Conservation (phyloP, 352 stramenopile species). For the Phytophthora kernoviae region DNA sequence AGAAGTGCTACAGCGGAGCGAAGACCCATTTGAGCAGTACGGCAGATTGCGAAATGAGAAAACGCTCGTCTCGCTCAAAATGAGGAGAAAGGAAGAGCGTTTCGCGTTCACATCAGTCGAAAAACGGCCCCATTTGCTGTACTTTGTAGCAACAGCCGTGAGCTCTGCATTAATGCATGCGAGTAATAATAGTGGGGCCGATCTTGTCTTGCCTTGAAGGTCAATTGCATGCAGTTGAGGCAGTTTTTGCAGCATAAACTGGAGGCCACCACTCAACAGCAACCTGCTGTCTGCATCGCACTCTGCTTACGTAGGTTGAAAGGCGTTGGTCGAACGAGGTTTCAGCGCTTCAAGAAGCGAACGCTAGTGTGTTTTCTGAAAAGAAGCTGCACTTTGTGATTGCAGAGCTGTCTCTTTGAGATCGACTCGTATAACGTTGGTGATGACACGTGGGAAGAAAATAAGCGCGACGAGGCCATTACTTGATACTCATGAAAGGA, state of each 20-base stretch:
- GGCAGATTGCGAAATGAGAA: constrained; percentile 21
- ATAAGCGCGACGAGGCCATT: constrained; percentile 9
- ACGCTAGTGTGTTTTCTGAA: not conserved
- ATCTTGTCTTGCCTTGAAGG: no score
- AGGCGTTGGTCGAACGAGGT: constrained; percentile 17
- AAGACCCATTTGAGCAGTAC: not conserved
- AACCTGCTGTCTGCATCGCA: not conserved
- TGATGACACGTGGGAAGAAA: constrained; percentile 14
- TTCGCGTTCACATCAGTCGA: no score
- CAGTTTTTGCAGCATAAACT: constrained; percentile 8
- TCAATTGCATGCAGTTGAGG: no score
- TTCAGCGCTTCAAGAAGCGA: constrained; percentile 18
- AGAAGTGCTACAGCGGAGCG: constrained; percentile 8
- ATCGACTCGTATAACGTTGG: constrained; percentile 17
- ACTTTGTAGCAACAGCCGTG: no score
- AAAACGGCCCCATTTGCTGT: no score
- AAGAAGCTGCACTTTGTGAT: constrained; percentile 20
- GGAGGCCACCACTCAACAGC: not conserved
- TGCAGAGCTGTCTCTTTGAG: constrained; percentile 8
- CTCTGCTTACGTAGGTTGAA: constrained; percentile 18
- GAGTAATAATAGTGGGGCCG: no score
- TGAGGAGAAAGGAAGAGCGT: constrained; percentile 32
- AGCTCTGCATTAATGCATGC: no score
- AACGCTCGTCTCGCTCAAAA: not conserved
- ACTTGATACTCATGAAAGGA: constrained; percentile 10